Evolutionary conservation across 805 yeast genomes (phyloP).

Genomic region (Sugiyamaella lignohabitans): DNA sequence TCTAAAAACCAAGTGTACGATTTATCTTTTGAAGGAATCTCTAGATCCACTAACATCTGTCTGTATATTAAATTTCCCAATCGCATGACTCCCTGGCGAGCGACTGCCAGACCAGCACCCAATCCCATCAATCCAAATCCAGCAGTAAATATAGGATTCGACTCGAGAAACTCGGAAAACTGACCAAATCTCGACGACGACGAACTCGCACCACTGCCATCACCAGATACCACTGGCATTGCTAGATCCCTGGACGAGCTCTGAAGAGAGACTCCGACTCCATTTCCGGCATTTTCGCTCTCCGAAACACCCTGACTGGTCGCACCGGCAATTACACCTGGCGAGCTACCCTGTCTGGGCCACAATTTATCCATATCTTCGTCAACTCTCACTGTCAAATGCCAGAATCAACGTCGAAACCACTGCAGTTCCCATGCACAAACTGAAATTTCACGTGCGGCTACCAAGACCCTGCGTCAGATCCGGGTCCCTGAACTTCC

Average conservation of each 20-base stretch:
- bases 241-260: no score
- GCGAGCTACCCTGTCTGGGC: no score
- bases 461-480: no score
- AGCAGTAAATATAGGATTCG: constrained; percentile 95
- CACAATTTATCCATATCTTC: not conserved
- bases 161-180: constrained; percentile 32
- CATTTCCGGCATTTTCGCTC: no score
- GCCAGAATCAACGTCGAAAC: not conserved
- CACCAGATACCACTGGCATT: no score
- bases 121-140: constrained; percentile 96
- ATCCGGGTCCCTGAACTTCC: no score
- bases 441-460: no score
- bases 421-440: no score
- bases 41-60: constrained; percentile 82
- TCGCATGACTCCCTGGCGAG: constrained; percentile 60
- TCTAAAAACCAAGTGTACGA: constrained; percentile 91
- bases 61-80: constrained; percentile 66
- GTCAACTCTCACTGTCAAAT: not conserved
- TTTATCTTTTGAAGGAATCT: constrained; percentile 88
- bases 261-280: no score
- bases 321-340: no score
- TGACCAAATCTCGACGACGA: not conserved
- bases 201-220: not conserved
- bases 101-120: constrained; percentile 81
- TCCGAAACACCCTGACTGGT: no score